Base-by-base conservation (phyloP, 2,329 filamentous ascomycete species). In the Harringtonia aguacate region DNA sequence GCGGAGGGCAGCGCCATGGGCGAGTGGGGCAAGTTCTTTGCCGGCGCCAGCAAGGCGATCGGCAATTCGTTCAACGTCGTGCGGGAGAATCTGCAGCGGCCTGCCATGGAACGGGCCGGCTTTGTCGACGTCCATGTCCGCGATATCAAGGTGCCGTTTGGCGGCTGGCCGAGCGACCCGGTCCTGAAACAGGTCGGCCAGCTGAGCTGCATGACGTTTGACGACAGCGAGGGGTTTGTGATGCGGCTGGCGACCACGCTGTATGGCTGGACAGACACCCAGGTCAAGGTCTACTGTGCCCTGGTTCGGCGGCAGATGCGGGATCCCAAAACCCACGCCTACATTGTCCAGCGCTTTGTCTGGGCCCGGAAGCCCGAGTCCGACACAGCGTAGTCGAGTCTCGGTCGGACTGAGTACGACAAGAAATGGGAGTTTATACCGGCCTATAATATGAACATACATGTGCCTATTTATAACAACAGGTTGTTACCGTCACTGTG, bases 91-190 rank as follows among this genome's bases (percentile, higher is more conserved):
- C 15, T 39, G n/a, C 43, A 45, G 43, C 30, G 31, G 20, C 39
- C 39, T 36, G 28, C 15, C 22, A 40, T 40, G 4, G 43, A 45
- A 36, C 28, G 30, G 22, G 43, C 43, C 22, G 43, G 43, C 29
- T 45, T 45, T n/a, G 43, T 45, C 29, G 43, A 45, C 17, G 28
- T 45, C n/a, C 15, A 44, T n/a, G 37, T 41, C 10, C 30, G 46
- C 0, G 20, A 34, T 10, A 17, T 22, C 39, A 41, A 40, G 2
- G 47, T 48, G 15, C 58, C 59, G 1, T 51, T 59, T 28, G 58
- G 58, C 1, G 47, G 51, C n/a, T 67, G 63, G 62, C 53, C 61
- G 1, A 58, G 55, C 41, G 58, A 60, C 30, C 41, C 45, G 2
- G 46, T 46, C 15, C 49, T 41, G 14, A 51, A 61, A 36, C 55